Base-by-base conservation (phyloP, 2,329 filamentous ascomycete genomes). In the Talaromyces sp. region DNA sequence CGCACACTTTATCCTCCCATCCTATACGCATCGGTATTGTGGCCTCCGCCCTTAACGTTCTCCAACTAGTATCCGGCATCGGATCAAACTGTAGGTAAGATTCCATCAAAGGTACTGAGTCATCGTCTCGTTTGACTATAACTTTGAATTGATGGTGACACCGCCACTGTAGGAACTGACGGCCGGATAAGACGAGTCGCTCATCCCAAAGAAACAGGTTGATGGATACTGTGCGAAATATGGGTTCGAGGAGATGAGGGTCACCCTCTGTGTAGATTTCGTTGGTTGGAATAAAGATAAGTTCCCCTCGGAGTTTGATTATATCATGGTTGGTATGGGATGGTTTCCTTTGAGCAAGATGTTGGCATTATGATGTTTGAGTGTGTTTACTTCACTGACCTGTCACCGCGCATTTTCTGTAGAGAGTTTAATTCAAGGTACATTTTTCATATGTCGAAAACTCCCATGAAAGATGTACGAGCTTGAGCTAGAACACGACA, bases 121-220 rank as follows among this genome's bases (percentile, higher is more conserved):
- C 40, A 13, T 19, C 40, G 6, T 46, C 53, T 37, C 53, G 53
- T 43, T 28, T 36, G 31, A 37, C 5, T 17, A 25, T 10, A 19
- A 55, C 31, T 37, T 28, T 46, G 15, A 55, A 55, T 28, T 37
- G 28, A 46, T 55, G 40, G 19, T 40, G 36, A 7, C 40, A 28
- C 15, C 53, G 36, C 53, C 53, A 55, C 46, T 35, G 53, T 31
- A 55, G 5, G 21, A 55, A 46, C 6, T 55, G 53, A 15, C 33
- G 53, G 8, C 40, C 53, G 4, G 53, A 55, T 17, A 28, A 4
- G 5, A 55, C 28, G 13, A 55, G 40, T 46, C 40, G 19, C 6
- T 37, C 31, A 31, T 55, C 53, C 53, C 53, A 55, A 13, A 55
- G 53, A 19, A 36, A 55, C 19, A 55, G 53, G 21, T 55, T 46